Base-by-base conservation (phyloP, 208 protist species). In the Wallacemonas sp. region DNA sequence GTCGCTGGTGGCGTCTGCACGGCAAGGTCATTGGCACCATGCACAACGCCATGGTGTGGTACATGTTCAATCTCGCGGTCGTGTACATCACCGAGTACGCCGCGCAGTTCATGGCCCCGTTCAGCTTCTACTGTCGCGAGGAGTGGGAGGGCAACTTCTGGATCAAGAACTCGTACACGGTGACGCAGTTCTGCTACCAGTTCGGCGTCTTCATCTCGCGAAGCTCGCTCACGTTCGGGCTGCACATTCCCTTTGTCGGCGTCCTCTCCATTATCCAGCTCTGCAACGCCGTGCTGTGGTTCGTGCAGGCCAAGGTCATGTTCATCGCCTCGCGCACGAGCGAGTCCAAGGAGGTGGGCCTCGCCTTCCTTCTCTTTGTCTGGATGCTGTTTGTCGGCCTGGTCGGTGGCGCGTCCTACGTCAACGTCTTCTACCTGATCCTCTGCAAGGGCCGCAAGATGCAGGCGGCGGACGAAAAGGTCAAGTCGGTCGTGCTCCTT, bases 371-470 rank as follows among this genome's bases (percentile, higher is more conserved):
- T 2, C 72, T 92, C 11, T 97, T 96, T 55, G 74, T 61, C 19
- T 88, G 84, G 76, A 96, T 98, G 92, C 23, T 97, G n/a, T 96
- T 90, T 48, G 87, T 96, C 29, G 94, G 94, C 21, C 68, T 97
- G 9, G 56, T 97, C 19, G 91, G 94, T 38, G 94, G 94, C 32
- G 86, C 88, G 5, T 94, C 84, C 8, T 98, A 98, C 71, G 94
- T 98, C 12, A 98, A 98, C 69, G 76, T 88, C 17, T 97, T 98
- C 44, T 96, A 92, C 64, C 70, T 95, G 19, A 87, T 97, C 36
- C 68, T 98, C 12, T 66, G 77, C 39, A 68, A 71, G 3, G 72
- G 74, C 24, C 27, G 65, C 14, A 19, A 39, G 6, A 70, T 81
- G 70, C 73, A 82, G 33, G 43, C 74, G 49, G 34, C 67, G 23